phyloP scores from a whole-genome alignment of 108 stramenopile genomes.

The Discostella stelligeroides region DNA sequence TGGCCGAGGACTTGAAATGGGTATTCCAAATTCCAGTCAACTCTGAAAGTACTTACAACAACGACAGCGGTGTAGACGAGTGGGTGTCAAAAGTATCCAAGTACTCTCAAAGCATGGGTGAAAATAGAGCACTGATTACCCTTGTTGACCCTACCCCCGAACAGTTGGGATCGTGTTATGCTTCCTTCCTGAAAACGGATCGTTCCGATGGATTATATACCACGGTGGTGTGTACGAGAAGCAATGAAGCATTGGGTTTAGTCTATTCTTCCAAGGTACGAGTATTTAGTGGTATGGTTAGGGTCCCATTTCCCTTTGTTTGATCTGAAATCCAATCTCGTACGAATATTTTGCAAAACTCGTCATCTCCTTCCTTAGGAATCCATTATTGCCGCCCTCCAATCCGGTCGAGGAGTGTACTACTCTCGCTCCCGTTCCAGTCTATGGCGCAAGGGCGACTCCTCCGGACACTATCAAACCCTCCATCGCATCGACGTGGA shows the following conservation, averaged over 20 bases:
- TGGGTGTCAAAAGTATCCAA: conserved; percentile 21
- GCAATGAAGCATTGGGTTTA: conserved; percentile 84
- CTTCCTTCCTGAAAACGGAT: conserved; percentile 84
- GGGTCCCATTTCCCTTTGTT: too few relatives aligned
- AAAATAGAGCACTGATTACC: conserved; percentile 57
- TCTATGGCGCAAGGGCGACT: conserved; percentile 95
- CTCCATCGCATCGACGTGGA: conserved; percentile 89
- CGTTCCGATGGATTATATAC: conserved; percentile 89
- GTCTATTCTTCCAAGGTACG: conserved; percentile 95
- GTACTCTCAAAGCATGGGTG: conserved; percentile 54
- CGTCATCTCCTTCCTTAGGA: too few relatives aligned
- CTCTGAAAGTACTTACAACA: too few relatives aligned
- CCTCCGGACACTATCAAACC: conserved; percentile 91
- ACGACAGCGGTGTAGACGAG: too few relatives aligned
- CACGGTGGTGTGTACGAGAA: conserved; percentile 93
- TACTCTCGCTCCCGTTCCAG: conserved; percentile 87
- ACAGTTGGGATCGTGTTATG: conserved; percentile 63
- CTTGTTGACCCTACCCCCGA: conserved; percentile 73
- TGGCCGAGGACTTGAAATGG: too few relatives aligned
- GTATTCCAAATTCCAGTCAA: too few relatives aligned
- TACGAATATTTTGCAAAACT: too few relatives aligned
- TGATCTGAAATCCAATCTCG: too few relatives aligned
- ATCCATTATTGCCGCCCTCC: conserved; percentile 82
- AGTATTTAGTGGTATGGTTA: too few relatives aligned
- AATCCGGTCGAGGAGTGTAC: conserved; percentile 92